Base-by-base conservation (phyloP, 2,329 filamentous ascomycete genomes). In the Nothopassalora personata region DNA sequence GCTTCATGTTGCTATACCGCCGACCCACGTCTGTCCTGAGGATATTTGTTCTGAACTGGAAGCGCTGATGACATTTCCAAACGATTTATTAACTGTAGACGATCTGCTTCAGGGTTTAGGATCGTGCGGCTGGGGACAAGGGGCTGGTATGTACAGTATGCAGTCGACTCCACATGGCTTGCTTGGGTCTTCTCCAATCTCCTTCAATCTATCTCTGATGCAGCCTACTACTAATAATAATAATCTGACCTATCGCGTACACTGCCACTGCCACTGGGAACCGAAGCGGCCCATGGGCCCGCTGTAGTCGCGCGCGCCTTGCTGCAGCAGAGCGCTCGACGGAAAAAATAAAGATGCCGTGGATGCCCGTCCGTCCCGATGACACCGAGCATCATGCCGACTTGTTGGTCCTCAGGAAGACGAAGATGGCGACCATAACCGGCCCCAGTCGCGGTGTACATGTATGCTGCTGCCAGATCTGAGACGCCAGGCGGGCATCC, bases 201-300 rank as follows among this genome's bases (percentile, higher is more conserved):
- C 54, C 50, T 15, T 56, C 43, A 56, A 56, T 56, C 45, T 56
- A 56, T 51, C 31, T 18, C 19, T 39, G 23, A 43, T n/a, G 39
- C 39, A 43, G 39, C 39, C 39, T 43, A 18, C 13, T 18, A 43
- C 18, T 43, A 43, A n/a, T 43, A 43, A 43, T 43, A 43, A n/a
- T 43, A 18, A 43, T 18, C 39, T 43, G 39, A 13, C 39, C 11
- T 43, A 43, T 18, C n/a, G 39, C 18, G 39, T 43, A 13, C 39
- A 43, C 39, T 18, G n/a, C 5, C 13, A 43, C 13, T n/a, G 34
- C 34, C n/a, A n/a, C n/a, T n/a, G 36, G 7, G 39, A 1, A 15
- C 31, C 31, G 31, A 34, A 34, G n/a, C 15, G 11, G 18, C 39
- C 39, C 39, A 18, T 43, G 39, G 39, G 39, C 39, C 39, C 39